phyloP scores from a whole-genome alignment of 768 basidiomycete species.

The Tephrocybe sp. region DNA sequence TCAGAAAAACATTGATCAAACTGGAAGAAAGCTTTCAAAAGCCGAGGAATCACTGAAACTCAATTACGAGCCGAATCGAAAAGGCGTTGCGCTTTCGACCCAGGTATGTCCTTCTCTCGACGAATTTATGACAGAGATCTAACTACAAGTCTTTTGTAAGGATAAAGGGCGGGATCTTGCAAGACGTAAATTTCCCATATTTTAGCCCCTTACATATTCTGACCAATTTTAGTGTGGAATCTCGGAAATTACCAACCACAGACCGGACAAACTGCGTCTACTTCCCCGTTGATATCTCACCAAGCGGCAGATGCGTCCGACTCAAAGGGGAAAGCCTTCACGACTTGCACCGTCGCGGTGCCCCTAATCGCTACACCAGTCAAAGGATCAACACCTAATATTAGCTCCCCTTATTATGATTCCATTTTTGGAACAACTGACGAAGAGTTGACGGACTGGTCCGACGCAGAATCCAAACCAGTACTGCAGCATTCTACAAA shows the following conservation, averaged over 20 bases:
- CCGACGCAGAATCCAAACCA: constrained; percentile 13
- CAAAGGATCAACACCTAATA: background rate
- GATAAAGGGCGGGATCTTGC: constrained; percentile 25
- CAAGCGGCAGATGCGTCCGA: constrained; percentile 2
- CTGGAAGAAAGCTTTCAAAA: constrained; percentile 23
- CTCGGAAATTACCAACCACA: constrained; percentile 9
- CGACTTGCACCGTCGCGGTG: background rate
- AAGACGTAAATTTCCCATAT: constrained; percentile 16
- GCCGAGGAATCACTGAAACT: constrained; percentile 21
- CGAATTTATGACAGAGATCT: too few relatives aligned
- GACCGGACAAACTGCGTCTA: constrained; percentile 5
- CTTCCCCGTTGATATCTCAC: constrained; percentile 14
- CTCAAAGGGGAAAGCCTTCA: background rate
- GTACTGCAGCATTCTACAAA: background rate
- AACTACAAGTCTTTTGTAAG: constrained; percentile 2
- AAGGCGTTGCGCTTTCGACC: constrained; percentile 14
- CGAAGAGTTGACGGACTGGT: constrained; percentile 26
- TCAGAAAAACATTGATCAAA: constrained; percentile 13
- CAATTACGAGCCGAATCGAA: constrained; percentile 14
- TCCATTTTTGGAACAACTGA: constrained; percentile 22
- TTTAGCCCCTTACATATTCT: background rate
- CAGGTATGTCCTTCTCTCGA: constrained; percentile 16
- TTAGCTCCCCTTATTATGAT: constrained; percentile 13
- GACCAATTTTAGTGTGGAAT: constrained; percentile 14
- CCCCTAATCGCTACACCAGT: background rate